Base-by-base conservation (phyloP, 306 rosid species). In the Sindora glabra region DNA sequence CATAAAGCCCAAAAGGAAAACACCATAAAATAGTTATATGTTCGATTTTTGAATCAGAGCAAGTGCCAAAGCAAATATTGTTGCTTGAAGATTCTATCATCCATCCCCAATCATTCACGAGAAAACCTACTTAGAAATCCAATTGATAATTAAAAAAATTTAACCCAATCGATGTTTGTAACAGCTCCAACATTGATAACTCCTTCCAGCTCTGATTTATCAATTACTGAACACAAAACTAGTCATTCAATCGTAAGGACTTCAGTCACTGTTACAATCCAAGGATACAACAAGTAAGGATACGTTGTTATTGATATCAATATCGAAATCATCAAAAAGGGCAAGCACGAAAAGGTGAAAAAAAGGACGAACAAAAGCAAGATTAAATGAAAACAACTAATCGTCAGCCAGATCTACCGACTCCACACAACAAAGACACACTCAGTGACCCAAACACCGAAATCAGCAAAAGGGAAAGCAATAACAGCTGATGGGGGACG, bases 321-420 rank as follows among this genome's bases (percentile, higher is more conserved):
- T 29, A 3, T 9, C 36, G 49, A 27, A 34, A 32, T 16, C 14
- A 16, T 32, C 42, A 32, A 0, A 36, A 33, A 21, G 30, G 24
- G 15, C 3, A 56, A 21, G 27, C 8, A 42, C 21, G 5, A 1
- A n/a, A 10, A 1, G 22, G 22, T n/a, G 4, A 5, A 12, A 23
- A 0, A 11, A 23, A 38, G 8, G 36, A 5, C 9, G 1, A 39
- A 39, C 9, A 39, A 23, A 39, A 12, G 24, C 15, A 38, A 6
- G 8, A 29, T 13, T 24, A 19, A 71, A n/a, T 42, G 21, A 14
- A 62, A 23, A 32, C 9, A 29, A 9, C 22, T 1, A 48, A 27
- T 2, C 34, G 69, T 2, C 4, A 66, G 54, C 56, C 63, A 49
- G 63, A 75, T 78, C 74, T 3, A 51, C 22, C 42, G 15, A 29